A percentile compares a stretch with the other conserved stretches of the same genome.
Evolutionary conservation across 805 yeast genomes (phyloP).

Genomic region (Teunomyces kruisii): DNA sequence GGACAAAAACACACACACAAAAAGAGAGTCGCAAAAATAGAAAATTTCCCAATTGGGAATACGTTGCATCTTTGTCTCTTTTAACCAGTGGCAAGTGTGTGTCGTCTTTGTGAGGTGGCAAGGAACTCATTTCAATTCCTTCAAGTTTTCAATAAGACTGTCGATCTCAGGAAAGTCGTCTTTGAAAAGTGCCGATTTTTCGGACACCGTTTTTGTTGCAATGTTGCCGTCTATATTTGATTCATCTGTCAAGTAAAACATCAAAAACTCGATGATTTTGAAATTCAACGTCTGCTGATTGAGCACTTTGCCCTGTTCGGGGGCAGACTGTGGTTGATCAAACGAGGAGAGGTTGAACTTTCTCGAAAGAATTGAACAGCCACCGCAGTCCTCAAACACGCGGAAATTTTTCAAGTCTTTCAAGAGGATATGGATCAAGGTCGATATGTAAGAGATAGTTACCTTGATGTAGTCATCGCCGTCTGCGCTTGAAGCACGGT

Average conservation of each 20-base stretch:
- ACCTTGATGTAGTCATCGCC: conserved; percentile 11
- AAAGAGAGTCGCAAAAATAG: no score
- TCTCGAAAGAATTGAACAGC: conserved; percentile 52
- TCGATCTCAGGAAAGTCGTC: conserved; percentile 41
- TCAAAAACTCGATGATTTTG: conserved; percentile 65
- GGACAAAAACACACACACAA: no score
- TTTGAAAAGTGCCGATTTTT: conserved; percentile 37
- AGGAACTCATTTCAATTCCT: conserved; percentile 26
- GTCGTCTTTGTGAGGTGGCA: no score
- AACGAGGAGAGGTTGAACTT: conserved; percentile 21
- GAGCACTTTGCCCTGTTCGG: conserved; percentile 1
- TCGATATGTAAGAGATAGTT: conserved; percentile 44
- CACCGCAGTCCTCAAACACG: conserved; percentile 55
- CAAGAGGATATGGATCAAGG: conserved; percentile 58
- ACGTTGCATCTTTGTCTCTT: no score
- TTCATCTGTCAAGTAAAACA: conserved; percentile 70
- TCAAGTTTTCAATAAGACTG: conserved; percentile 34
- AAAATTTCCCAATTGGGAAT: no score
- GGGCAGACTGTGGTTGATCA: not conserved
- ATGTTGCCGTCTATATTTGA: conserved; percentile 17
- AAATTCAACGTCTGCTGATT: conserved; percentile 54
- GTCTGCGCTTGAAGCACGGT: conserved; percentile 9
- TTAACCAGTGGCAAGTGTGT: no score
- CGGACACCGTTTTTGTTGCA: conserved; percentile 8
- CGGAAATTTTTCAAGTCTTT: conserved; percentile 58